Evolutionary conservation across 768 basidiomycete species (phyloP), one percentile per base, ranked within the genome.

Genomic region (Kwoniella heveanensis): DNA sequence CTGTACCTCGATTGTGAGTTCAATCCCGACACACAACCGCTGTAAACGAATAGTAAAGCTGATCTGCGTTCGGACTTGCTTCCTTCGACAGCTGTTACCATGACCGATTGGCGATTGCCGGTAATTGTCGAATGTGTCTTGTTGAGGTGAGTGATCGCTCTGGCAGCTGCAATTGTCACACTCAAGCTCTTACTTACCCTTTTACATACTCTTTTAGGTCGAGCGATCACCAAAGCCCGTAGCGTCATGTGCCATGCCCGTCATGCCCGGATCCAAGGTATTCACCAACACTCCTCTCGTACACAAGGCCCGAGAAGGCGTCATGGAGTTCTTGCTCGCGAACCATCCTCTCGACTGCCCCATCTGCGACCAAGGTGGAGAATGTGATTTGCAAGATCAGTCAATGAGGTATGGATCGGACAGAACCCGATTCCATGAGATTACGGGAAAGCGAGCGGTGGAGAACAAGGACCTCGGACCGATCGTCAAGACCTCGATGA

Each of bases 361-460:
- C 22, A 90, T 98, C 67, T 99, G 96, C 74, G 96, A 99, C 79
- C 94, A 98, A 82, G 95, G 94, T 78, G 95, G 96, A 62, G 94
- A 97, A 85, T 99, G 94, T 80, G 94, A 97, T 79, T 85, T 97
- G 8, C 95, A 98, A 83, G 95, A 97, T 82, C 95, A 97, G 81
- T 95, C 95, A 15, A 98, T 98, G 93, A 89, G 95, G 57, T 99
- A 98, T 76, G 96, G 96, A 46, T 90, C 94, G 7, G 96, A 99
- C 82, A 90, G 96, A 65, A 89, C 92, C 0, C 89, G 96, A 48
- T 97, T 97, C 87, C 96, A 98, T 83, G 96, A 99, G 82, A 91
- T 97, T 54, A 87, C 91, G 1, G 96, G 96, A 70, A 98, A 98
- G 82, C 92, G 96, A 58, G 96, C 96, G 0, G 90, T 95, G 19